phyloP scores from a whole-genome alignment of 2,329 filamentous ascomycete genomes.

The Alternaria postmessia region DNA sequence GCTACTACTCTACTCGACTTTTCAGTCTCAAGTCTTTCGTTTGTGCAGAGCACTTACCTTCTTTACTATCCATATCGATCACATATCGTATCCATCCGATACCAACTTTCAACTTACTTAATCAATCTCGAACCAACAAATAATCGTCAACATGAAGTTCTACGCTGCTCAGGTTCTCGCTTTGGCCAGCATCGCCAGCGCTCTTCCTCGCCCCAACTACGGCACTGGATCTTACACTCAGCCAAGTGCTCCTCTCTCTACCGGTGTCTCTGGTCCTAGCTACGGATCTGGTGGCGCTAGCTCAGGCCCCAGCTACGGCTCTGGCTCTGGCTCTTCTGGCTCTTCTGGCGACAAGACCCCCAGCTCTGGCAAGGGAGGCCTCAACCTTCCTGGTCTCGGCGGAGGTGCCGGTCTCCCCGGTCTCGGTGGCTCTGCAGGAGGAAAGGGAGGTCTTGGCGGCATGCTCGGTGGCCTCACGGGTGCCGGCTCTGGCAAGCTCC shows the following conservation, averaged over 20 bases:
- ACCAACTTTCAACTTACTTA: not conserved
- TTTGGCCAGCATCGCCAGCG: constrained; percentile 11
- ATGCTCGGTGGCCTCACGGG: not conserved
- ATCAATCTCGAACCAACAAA: not conserved
- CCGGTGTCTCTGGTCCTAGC: not conserved
- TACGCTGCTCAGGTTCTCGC: constrained; percentile 9
- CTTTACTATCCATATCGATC: not conserved
- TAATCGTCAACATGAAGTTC: constrained; percentile 17
- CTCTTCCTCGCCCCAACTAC: constrained; percentile 12
- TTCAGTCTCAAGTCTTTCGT: constrained; percentile 4
- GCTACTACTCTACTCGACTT: constrained; percentile 1
- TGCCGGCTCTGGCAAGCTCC: not conserved
- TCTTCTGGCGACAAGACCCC: not conserved
- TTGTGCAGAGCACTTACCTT: constrained; percentile 12
- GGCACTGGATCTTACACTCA: not conserved
- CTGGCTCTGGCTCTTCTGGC: not conserved
- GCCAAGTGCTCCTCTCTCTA: constrained; percentile 4
- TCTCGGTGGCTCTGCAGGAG: not conserved
- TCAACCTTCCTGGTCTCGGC: not conserved
- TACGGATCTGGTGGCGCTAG: not conserved
- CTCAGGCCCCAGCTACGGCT: constrained; percentile 9
- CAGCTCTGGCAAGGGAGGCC: not conserved
- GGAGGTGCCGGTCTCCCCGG: not conserved
- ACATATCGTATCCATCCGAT: not conserved
- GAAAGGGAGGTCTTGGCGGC: not conserved